Evolutionary conservation across 139 green algal genomes (phyloP).

Genomic region (Trebouxia sp.): DNA sequence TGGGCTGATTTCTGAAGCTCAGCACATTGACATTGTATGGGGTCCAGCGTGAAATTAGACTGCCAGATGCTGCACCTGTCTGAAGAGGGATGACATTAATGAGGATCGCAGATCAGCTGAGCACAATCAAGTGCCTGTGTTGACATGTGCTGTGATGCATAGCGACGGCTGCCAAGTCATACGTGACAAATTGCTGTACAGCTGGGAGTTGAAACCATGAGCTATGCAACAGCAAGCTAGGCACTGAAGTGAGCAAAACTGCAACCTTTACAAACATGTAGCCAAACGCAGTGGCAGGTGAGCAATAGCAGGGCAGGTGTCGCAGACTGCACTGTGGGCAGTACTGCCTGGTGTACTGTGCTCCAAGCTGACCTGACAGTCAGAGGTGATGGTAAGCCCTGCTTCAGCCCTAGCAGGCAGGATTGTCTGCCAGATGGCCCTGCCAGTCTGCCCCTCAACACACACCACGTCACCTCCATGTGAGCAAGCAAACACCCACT

Average conservation of each 20-base stretch:
- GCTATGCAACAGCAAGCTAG: no score
- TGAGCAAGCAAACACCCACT: slow-evolving; percentile 51
- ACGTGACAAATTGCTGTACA: no score
- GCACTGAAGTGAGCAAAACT: no score
- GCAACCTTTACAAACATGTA: no score
- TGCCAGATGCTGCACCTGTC: no score
- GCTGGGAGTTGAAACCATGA: no score
- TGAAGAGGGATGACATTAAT: no score
- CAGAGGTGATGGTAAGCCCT: neutral
- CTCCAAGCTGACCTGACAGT: neutral
- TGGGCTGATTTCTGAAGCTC: neutral
- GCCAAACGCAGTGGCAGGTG: neutral
- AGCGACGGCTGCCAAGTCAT: no score
- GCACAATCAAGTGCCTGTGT: no score
- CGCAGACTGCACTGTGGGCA: neutral
- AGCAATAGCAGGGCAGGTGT: neutral
- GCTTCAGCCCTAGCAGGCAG: slow-evolving; percentile 20
- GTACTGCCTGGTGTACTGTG: neutral
- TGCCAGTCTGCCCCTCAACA: slow-evolving; percentile 35
- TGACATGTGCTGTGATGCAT: no score
- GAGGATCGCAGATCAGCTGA: no score
- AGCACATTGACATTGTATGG: neutral
- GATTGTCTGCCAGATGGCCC: slow-evolving; percentile 29
- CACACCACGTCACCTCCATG: slow-evolving; percentile 53
- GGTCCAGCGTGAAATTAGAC: no score